Evolutionary conservation across 371 early-diverging fungal genomes (phyloP).

Genomic region (Chytridium lagenaria): DNA sequence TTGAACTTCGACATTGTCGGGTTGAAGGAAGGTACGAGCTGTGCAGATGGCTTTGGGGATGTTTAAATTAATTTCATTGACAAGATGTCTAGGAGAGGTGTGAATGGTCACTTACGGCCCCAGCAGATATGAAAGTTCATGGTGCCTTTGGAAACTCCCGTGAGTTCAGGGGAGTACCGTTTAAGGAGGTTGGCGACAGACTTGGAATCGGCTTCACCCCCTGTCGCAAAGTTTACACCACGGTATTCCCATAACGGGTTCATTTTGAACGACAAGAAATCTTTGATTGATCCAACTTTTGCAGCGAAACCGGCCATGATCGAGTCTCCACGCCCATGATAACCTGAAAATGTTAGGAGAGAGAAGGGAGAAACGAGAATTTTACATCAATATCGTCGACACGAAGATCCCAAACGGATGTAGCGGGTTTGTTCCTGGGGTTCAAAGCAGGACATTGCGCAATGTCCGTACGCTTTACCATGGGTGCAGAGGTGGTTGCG

Average conservation of each 20-base stretch:
- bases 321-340: conserved; percentile 23
- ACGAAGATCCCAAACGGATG: too few species aligned
- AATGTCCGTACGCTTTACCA: too few species aligned
- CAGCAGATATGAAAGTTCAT: conserved; percentile 19
- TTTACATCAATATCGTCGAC: too few species aligned
- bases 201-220: conserved; percentile 23
- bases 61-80: neutral
- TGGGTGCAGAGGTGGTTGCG: too few species aligned
- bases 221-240: conserved; percentile 30
- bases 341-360: neutral
- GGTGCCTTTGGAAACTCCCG: conserved; percentile 21
- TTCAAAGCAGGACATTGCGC: too few species aligned
- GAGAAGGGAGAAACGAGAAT: too few species aligned
- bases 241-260: conserved; percentile 21
- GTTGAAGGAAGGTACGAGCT: neutral
- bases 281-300: neutral
- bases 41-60: conserved; percentile 9
- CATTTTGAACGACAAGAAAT: neutral
- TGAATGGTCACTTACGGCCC: conserved; percentile 12
- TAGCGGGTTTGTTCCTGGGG: too few species aligned
- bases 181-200: conserved; percentile 11
- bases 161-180: conserved; percentile 12
- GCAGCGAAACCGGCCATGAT: conserved; percentile 24
- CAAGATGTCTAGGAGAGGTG: neutral
- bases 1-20: conserved; percentile 21